These are phyloP conservation scores for Suhomyces pyralidae DNA, from an alignment of 805 yeast species.

Conservation along the genomic window DNA sequence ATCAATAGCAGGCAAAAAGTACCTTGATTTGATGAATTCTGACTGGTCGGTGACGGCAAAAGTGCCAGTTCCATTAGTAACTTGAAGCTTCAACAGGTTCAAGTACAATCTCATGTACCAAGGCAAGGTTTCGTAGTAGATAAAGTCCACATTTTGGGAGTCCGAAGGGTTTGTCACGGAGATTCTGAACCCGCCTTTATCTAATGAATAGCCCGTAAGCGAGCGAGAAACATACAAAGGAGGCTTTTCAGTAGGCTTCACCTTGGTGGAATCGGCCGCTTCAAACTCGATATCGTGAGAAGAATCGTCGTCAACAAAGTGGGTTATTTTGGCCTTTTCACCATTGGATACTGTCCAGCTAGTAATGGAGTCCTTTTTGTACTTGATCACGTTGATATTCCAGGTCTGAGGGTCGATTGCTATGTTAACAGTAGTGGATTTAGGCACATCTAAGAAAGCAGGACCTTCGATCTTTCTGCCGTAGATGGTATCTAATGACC, in stretches of 20 bases:
- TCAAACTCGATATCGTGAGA: constrained; percentile 37
- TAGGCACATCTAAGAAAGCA: constrained; percentile 48
- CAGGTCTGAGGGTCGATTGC: constrained; percentile 45
- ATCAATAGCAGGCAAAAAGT: constrained; percentile 76
- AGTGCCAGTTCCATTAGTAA: constrained; percentile 21
- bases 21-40: constrained; percentile 47
- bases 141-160: constrained; percentile 43
- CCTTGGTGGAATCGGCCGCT: constrained; percentile 45
- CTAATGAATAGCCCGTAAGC: constrained; percentile 88
- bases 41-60: constrained; percentile 17
- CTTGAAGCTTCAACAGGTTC: constrained; percentile 54
- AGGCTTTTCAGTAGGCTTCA: constrained; percentile 42
- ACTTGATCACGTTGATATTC: constrained; percentile 36
- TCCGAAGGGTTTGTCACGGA: constrained; percentile 66
- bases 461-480: constrained; percentile 67
- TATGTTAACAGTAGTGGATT: constrained; percentile 43
- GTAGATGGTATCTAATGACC: constrained; percentile 62
- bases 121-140: constrained; percentile 80
- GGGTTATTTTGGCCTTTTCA: constrained; percentile 6
- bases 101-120: constrained; percentile 89
- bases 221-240: constrained; percentile 80
- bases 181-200: constrained; percentile 82
- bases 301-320: constrained; percentile 15
- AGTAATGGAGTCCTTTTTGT: constrained; percentile 7
- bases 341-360: constrained; percentile 7